phyloP scores from a whole-genome alignment of 805 yeast species.

The Kluyveromyces siamensis region DNA sequence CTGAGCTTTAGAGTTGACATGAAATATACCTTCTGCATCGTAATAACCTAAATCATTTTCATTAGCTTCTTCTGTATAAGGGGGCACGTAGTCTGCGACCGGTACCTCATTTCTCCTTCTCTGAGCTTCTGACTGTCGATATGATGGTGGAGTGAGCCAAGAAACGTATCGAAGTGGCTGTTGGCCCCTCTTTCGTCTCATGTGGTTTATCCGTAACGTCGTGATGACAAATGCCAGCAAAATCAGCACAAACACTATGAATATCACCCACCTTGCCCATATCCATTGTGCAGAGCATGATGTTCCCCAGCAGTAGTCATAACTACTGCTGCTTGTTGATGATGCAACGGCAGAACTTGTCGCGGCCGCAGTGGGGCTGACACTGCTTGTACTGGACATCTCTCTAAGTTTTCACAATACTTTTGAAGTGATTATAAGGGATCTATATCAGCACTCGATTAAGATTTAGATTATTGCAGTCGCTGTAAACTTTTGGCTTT shows the following conservation, averaged over 20 bases:
- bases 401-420: not conserved
- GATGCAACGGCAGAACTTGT: not conserved
- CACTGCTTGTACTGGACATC: not conserved
- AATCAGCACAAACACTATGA: slow-evolving; percentile 48
- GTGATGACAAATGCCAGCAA: slow-evolving; percentile 38
- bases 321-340: slow-evolving; percentile 1
- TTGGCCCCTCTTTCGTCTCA: slow-evolving; percentile 35
- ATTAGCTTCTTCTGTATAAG: slow-evolving; percentile 56
- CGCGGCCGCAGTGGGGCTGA: not conserved
- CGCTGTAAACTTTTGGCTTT: too few relatives aligned
- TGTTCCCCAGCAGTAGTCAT: slow-evolving; percentile 14
- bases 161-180: slow-evolving; percentile 67
- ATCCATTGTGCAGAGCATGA: slow-evolving; percentile 17
- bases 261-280: slow-evolving; percentile 54
- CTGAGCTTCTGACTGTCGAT: slow-evolving; percentile 54
- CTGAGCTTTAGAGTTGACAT: slow-evolving; percentile 28
- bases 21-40: slow-evolving; percentile 51
- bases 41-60: slow-evolving; percentile 74
- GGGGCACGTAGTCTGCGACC: slow-evolving; percentile 52
- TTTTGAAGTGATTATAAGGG: too few relatives aligned
- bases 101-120: slow-evolving; percentile 10
- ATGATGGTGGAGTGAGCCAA: slow-evolving; percentile 83
- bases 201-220: slow-evolving; percentile 47
- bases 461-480: too few relatives aligned
- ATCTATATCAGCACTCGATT: too few relatives aligned